Evolutionary conservation across 345 rosid genomes (phyloP).

Genomic region (Moricandia moricandioides): DNA sequence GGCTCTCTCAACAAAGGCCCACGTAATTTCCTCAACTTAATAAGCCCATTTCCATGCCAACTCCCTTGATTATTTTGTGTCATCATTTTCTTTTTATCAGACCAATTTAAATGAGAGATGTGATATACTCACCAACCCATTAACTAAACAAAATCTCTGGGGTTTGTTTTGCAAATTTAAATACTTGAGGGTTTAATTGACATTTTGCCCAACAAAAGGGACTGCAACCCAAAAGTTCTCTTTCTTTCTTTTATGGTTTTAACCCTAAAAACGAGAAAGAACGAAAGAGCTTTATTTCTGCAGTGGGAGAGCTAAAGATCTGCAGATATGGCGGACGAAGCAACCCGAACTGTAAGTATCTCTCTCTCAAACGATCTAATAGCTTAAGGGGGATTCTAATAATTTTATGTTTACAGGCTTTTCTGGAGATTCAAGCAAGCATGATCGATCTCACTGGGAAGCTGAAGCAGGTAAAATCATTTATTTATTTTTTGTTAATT

Average conservation of each 20-base stretch:
- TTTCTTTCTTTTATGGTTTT: background rate
- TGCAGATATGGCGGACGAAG: conserved; percentile 39
- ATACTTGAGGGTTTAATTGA: background rate
- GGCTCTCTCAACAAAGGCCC: too few species aligned
- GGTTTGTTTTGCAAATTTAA: background rate
- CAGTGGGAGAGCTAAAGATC: conserved; percentile 7
- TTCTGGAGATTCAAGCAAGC: conserved; percentile 57
- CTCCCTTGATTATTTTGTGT: background rate
- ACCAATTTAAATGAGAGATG: background rate
- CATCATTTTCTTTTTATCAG: background rate
- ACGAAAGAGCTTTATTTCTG: background rate
- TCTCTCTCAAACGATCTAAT: background rate
- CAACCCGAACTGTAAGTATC: conserved; percentile 29
- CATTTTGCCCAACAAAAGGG: background rate
- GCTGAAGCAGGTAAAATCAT: conserved; percentile 47
- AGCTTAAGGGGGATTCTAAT: background rate
- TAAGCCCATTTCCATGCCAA: background rate
- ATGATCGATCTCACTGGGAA: conserved; percentile 56
- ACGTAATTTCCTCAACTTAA: too few species aligned
- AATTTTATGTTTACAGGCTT: conserved; percentile 34
- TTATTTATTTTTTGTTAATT: too few species aligned
- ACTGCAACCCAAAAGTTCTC: background rate
- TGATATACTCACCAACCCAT: background rate
- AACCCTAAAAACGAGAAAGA: conserved; percentile 20
- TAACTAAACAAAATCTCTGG: background rate